phyloP scores from a whole-genome alignment of 306 rosid species.

The Begonia masoniana region DNA sequence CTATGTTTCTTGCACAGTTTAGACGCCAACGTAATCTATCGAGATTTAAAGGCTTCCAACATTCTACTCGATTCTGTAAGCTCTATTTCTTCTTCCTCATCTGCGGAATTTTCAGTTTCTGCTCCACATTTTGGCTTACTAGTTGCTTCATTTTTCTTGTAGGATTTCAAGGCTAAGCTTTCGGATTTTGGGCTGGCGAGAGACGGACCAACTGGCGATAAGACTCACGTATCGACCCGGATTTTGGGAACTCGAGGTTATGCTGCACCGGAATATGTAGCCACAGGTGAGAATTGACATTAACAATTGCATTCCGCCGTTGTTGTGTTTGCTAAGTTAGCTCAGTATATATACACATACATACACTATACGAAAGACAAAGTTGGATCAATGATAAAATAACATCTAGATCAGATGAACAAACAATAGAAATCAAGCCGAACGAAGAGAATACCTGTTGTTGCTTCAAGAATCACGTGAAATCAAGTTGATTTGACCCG shows the following conservation, averaged over 20 bases:
- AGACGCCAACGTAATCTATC: slow-evolving; percentile 70
- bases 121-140: not conserved
- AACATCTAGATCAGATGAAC: too few relatives aligned
- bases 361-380: too few relatives aligned
- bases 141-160: not conserved
- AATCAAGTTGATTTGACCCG: too few relatives aligned
- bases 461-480: too few relatives aligned
- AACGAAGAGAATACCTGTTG: too few relatives aligned
- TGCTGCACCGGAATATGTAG: slow-evolving; percentile 95
- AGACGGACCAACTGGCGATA: slow-evolving; percentile 96
- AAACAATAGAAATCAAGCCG: too few relatives aligned
- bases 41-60: slow-evolving; percentile 93
- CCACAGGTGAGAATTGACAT: slow-evolving; percentile 46
- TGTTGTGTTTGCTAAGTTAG: too few relatives aligned
- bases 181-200: slow-evolving; percentile 96
- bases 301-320: too few relatives aligned
- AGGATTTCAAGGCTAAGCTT: slow-evolving; percentile 80
- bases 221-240: slow-evolving; percentile 92
- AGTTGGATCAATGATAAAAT: too few relatives aligned
- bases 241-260: slow-evolving; percentile 85
- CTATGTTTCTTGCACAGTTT: slow-evolving; percentile 62
- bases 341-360: too few relatives aligned
- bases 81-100: not conserved
- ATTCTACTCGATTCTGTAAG: slow-evolving; percentile 78
- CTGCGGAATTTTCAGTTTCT: slow-evolving; percentile 1